Base-by-base conservation (phyloP, 2,329 filamentous ascomycete genomes). In the Aureobasidium sp. region DNA sequence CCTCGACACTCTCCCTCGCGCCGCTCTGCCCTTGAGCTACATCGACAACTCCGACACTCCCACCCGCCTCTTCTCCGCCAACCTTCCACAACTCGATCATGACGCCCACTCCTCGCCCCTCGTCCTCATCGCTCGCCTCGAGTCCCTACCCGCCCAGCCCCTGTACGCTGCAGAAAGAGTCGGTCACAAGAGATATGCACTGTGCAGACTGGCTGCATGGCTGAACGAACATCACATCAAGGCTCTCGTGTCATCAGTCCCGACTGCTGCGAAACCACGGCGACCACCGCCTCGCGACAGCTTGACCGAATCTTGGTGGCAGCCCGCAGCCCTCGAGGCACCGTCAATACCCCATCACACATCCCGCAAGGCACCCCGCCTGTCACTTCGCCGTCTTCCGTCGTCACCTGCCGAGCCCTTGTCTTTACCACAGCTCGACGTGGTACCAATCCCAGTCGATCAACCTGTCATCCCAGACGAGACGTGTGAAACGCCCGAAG, bases 141-240 rank as follows among this genome's bases (percentile, higher is more conserved):
- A 86, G 45, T 74, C 78, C 27, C 79, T 78, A 62, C 74, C 78
- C 25, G 79, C 78, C 63, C 76, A 77, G 60, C 76, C 75, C 37
- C 64, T 82, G 0, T 87, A 84, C 69, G 85, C 80, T 13, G 74
- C 89, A n/a, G 88, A 92, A 74, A 79, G 83, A 25, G 83, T 88
- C 37, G 75, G 78, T 17, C 72, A 75, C 49, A 80, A 80, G 0
- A 75, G 87, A 3, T 92, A 89, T 69, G 81, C 83, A 11, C 70
- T 90, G 27, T 91, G 86, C 71, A 85, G 82, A 66, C 75, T 94
- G 45, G 86, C 83, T 1, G 72, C 76, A 21, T 89, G 87, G 86
- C 78, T 88, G 23, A 81, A 85, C 63, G 69, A 87, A 55, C 77
- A 80, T 37, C 74, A 77, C 7, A 74, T 91, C 29, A 73, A 74